These are phyloP conservation scores for Camellia japonica DNA, from an alignment of 148 eudicot genomes.

Conservation along the genomic window DNA sequence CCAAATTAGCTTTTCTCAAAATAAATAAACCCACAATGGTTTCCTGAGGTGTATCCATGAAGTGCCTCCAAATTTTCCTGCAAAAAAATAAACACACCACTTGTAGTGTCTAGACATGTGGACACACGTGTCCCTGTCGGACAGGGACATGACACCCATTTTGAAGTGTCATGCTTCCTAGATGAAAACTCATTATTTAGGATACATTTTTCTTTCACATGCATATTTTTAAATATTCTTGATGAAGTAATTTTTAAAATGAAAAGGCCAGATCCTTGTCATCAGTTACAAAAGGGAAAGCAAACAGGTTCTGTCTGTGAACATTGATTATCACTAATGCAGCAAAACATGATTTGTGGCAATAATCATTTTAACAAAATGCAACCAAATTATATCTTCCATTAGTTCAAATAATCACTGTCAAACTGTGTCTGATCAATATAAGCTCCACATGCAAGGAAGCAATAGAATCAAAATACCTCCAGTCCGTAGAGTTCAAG, in stretches of 20 bases:
- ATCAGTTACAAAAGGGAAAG: background rate
- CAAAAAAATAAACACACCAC: no score
- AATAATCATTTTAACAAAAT: background rate
- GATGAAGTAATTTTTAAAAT: background rate
- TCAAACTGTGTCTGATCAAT: constrained; percentile 3
- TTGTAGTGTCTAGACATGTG: no score
- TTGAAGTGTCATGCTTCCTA: no score
- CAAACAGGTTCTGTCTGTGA: background rate
- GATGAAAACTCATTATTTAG: background rate
- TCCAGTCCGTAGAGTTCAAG: constrained; percentile 97
- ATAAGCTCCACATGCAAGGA: background rate
- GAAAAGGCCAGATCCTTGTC: background rate
- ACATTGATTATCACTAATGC: background rate
- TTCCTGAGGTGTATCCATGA: no score
- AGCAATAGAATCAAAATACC: constrained; percentile 40
- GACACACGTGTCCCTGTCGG: no score
- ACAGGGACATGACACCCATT: no score
- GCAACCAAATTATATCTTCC: background rate
- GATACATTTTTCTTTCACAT: background rate
- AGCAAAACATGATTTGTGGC: background rate
- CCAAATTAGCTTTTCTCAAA: no score
- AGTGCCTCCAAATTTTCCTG: no score
- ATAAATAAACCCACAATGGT: no score
- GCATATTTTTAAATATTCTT: background rate
- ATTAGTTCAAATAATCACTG: background rate